These are phyloP conservation scores for Chlamydomonas schloesseri DNA, from an alignment of 139 green algal species.

Conservation along the genomic window DNA sequence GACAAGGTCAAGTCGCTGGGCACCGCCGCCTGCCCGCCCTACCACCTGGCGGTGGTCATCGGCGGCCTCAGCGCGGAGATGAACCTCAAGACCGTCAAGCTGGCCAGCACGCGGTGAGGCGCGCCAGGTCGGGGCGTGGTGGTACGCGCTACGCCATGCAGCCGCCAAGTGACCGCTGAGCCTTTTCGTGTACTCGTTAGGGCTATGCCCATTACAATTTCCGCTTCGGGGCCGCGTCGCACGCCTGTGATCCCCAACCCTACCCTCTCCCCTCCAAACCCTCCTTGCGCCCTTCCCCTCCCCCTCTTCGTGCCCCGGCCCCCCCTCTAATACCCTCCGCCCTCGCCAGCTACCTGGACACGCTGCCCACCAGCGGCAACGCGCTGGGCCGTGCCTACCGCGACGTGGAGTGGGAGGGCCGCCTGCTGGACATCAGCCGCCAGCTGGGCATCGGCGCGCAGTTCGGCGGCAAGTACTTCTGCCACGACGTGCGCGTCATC, in stretches of 20 bases:
- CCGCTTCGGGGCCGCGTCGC: too few relatives aligned
- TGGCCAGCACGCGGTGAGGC: constrained; percentile 46
- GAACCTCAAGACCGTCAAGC: constrained; percentile 65
- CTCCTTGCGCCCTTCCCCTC: too few relatives aligned
- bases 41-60: constrained; percentile 63
- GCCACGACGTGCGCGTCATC: constrained; percentile 65
- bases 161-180: too few relatives aligned
- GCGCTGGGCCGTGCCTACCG: constrained; percentile 54
- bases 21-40: constrained; percentile 64
- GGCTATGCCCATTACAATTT: too few relatives aligned
- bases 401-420: constrained; percentile 63
- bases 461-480: constrained; percentile 67
- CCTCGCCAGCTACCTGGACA: constrained; percentile 55
- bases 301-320: too few relatives aligned
- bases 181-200: too few relatives aligned
- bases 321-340: background rate
- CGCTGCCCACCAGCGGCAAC: constrained; percentile 55
- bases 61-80: constrained; percentile 53
- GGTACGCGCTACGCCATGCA: too few relatives aligned
- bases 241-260: too few relatives aligned
- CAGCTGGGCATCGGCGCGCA: constrained; percentile 51
- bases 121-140: background rate
- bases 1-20: constrained; percentile 63
- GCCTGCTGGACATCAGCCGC: constrained; percentile 54
- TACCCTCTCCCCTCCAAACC: too few relatives aligned